Evolutionary conservation across 768 basidiomycete species (phyloP).

Genomic region (Lentinula edodes): DNA sequence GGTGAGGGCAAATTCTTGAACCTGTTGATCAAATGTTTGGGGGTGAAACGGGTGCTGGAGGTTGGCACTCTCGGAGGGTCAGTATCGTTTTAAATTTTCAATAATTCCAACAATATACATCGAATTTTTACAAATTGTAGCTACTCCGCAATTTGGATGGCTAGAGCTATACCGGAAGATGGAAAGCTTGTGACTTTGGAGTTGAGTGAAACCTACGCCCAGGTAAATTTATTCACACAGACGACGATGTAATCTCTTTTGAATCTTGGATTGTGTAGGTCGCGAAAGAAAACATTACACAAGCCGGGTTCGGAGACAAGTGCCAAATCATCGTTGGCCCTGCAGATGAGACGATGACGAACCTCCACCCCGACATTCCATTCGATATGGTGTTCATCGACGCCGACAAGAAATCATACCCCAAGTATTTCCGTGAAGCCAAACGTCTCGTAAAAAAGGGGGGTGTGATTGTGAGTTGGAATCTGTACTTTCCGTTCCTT

Average conservation of each 20-base stretch:
- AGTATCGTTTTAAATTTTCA: constrained; percentile 3
- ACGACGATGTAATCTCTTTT: not conserved
- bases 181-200: constrained; percentile 47
- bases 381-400: constrained; percentile 73
- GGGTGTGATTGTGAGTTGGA: constrained; percentile 50
- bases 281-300: constrained; percentile 50
- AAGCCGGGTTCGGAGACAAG: constrained; percentile 45
- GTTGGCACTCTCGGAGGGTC: constrained; percentile 67
- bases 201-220: constrained; percentile 36
- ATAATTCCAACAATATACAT: not conserved
- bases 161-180: constrained; percentile 39
- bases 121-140: constrained; percentile 14
- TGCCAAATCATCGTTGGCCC: constrained; percentile 46
- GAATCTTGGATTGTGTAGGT: constrained; percentile 28
- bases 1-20: constrained; percentile 56
- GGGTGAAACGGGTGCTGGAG: constrained; percentile 55
- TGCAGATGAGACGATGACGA: constrained; percentile 44
- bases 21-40: constrained; percentile 42
- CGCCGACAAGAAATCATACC: constrained; percentile 56
- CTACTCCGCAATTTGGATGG: constrained; percentile 41
- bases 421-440: constrained; percentile 52
- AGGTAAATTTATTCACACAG: constrained; percentile 20
- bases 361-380: constrained; percentile 38
- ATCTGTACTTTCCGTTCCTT: no score
- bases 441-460: constrained; percentile 55